Evolutionary conservation across 352 stramenopile species (phyloP).

Genomic region (Discostella stelligera): DNA sequence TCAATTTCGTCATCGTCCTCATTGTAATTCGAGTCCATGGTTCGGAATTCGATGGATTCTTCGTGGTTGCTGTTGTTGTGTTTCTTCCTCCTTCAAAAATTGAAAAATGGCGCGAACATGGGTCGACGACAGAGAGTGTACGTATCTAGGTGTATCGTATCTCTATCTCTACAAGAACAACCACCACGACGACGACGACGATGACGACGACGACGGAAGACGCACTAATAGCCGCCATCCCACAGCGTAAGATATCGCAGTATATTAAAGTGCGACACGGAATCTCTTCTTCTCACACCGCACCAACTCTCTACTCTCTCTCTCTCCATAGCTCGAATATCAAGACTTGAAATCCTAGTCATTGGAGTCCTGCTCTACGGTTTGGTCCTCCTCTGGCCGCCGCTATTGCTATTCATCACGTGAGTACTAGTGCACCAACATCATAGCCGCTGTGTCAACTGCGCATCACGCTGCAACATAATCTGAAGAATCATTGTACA

Average conservation of each 20-base stretch:
- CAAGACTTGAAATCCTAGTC: neutral
- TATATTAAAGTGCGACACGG: no score
- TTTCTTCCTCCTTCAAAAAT: no score
- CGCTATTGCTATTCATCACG: neutral
- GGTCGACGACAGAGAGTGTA: no score
- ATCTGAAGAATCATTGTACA: no score
- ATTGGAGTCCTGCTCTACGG: neutral
- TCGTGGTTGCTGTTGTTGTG: neutral
- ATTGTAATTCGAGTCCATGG: slow-evolving; percentile 13
- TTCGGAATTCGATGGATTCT: neutral
- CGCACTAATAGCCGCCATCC: neutral
- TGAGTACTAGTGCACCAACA: neutral
- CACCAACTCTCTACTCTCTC: neutral
- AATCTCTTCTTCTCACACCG: neutral
- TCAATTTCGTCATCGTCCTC: neutral
- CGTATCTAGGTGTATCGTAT: no score
- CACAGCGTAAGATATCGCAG: neutral
- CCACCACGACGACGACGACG: neutral
- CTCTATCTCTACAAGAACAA: no score
- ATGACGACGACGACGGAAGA: neutral
- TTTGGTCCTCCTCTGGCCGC: slow-evolving; percentile 6
- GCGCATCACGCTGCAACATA: neutral
- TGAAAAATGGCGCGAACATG: neutral
- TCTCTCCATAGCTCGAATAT: neutral
- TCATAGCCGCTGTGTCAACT: no score